Percentiles rank a stretch among this genome's conserved stretches.
Evolutionary conservation across 768 basidiomycete genomes (phyloP).

Genomic region (Bullera alba): DNA sequence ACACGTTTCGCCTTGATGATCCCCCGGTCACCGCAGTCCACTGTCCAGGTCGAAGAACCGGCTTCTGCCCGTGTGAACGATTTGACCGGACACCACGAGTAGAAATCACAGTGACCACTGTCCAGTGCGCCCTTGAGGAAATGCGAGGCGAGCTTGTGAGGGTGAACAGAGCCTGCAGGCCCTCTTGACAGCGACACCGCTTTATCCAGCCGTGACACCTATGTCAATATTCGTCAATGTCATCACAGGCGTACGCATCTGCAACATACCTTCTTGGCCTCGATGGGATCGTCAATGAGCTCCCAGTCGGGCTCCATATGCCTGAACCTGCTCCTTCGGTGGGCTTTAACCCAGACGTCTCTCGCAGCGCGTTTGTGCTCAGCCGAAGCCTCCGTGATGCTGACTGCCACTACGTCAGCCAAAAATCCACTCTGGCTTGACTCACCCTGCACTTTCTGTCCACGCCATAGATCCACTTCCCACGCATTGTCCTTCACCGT

Average conservation of each 20-base stretch:
- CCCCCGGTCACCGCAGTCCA: constrained; percentile 9
- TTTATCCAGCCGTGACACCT: constrained; percentile 10
- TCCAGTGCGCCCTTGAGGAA: constrained; percentile 16
- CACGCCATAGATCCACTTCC: constrained; percentile 33
- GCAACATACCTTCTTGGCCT: constrained; percentile 51
- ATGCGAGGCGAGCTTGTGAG: constrained; percentile 27
- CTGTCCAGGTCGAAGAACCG: constrained; percentile 2
- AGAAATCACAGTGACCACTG: constrained; percentile 5
- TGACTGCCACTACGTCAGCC: constrained; percentile 1
- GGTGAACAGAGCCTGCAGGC: constrained; percentile 23
- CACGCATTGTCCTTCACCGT: constrained; percentile 23
- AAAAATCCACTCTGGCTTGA: no score
- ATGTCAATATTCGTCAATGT: background rate
- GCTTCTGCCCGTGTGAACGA: background rate
- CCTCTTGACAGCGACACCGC: constrained; percentile 12
- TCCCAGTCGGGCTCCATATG: constrained; percentile 39
- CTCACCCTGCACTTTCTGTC: constrained; percentile 29
- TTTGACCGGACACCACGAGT: constrained; percentile 22
- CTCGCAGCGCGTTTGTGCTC: no score
- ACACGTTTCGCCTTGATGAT: constrained; percentile 14
- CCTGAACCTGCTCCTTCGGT: no score
- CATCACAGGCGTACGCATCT: background rate
- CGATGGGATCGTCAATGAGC: constrained; percentile 47
- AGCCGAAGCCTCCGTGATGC: background rate
- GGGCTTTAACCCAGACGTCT: no score